phyloP scores from a whole-genome alignment of 345 rosid genomes.

The Hevea brasiliensis region DNA sequence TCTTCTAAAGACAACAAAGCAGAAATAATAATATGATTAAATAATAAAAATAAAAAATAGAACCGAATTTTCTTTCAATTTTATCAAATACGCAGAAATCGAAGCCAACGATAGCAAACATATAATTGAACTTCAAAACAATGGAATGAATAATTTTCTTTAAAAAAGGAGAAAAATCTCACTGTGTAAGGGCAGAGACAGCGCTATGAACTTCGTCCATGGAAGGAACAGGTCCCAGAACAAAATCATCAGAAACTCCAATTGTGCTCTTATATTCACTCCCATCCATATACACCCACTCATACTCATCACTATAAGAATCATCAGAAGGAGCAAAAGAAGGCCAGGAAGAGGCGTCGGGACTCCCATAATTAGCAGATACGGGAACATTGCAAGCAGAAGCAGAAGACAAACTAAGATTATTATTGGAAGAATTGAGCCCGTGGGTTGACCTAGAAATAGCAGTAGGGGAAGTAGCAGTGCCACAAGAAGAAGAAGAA shows the following conservation, averaged over 20 bases:
- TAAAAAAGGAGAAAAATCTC: constrained; percentile 16
- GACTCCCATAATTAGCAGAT: constrained; percentile 30
- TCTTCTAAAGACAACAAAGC: neutral
- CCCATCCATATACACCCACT: constrained; percentile 57
- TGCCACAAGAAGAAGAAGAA: constrained; percentile 32
- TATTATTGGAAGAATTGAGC: constrained; percentile 22
- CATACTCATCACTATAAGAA: constrained; percentile 51
- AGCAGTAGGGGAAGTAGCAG: constrained; percentile 35
- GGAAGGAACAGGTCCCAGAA: constrained; percentile 66
- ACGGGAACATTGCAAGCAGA: constrained; percentile 34
- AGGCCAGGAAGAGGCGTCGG: constrained; percentile 17
- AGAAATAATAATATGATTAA: neutral
- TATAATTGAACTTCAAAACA: neutral
- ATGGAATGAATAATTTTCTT: too few species aligned
- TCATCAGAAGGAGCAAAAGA: constrained; percentile 26
- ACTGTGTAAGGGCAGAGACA: constrained; percentile 75
- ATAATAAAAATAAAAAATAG: neutral
- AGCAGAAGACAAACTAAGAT: constrained; percentile 40
- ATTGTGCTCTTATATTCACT: constrained; percentile 24
- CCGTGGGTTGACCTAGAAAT: constrained; percentile 29
- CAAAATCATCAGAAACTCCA: constrained; percentile 37
- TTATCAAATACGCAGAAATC: neutral
- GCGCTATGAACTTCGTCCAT: constrained; percentile 69
- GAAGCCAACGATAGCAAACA: neutral
- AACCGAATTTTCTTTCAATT: neutral